These are phyloP conservation scores for Isatis lusitanica DNA, from an alignment of 441 rosid genomes.

Conservation along the genomic window DNA sequence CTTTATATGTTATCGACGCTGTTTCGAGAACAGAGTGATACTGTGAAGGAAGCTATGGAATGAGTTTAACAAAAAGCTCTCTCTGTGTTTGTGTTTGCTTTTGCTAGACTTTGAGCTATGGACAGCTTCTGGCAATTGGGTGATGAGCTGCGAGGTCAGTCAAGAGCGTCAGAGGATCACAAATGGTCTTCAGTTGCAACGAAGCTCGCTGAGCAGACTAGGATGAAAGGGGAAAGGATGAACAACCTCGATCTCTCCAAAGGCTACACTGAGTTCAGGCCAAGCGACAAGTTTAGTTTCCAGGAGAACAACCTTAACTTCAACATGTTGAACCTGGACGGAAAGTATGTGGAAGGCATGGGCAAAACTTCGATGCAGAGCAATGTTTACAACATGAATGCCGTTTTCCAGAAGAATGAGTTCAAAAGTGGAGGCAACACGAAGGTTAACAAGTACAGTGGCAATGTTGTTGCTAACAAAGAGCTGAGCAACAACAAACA, in stretches of 20 bases:
- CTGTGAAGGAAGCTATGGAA: not conserved
- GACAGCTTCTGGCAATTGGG: slow-evolving; percentile 91
- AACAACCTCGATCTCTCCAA: slow-evolving; percentile 92
- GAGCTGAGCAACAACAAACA: slow-evolving; percentile 51
- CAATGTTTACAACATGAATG: slow-evolving; percentile 60
- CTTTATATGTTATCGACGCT: too few relatives aligned
- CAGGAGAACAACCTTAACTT: slow-evolving; percentile 87
- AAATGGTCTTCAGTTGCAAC: slow-evolving; percentile 87
- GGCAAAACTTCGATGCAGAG: slow-evolving; percentile 58
- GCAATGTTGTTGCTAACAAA: slow-evolving; percentile 56
- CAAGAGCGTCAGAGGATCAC: slow-evolving; percentile 84
- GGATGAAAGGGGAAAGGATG: slow-evolving; percentile 77
- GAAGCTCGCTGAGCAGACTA: slow-evolving; percentile 89
- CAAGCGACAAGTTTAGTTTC: slow-evolving; percentile 61
- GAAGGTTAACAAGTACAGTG: slow-evolving; percentile 61
- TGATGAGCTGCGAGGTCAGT: slow-evolving; percentile 89
- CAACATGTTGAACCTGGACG: slow-evolving; percentile 77
- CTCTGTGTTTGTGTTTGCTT: not conserved
- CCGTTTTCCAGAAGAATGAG: slow-evolving; percentile 66
- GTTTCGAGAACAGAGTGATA: not conserved
- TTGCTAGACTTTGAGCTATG: slow-evolving; percentile 17
- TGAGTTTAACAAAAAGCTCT: not conserved
- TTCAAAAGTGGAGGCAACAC: slow-evolving; percentile 47
- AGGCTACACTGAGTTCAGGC: slow-evolving; percentile 58
- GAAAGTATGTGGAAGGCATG: slow-evolving; percentile 53